Conservation (phyloP, 192 early-diverging fungal species). For the Coemansia sp. region DNA sequence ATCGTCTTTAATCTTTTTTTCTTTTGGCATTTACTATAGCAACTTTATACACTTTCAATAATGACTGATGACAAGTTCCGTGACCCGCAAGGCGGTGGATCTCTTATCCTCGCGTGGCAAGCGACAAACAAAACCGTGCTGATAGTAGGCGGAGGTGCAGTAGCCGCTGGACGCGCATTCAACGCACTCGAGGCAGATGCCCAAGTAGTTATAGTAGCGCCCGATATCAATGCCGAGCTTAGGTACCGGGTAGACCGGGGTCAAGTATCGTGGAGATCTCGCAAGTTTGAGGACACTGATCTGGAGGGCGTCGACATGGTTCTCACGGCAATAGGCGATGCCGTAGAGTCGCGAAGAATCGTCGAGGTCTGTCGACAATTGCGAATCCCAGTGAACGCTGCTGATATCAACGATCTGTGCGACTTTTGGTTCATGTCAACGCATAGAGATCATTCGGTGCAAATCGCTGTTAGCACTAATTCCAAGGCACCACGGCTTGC, state of each 20-base stretch:
- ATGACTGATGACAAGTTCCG: conserved; percentile 56
- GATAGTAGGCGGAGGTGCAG: conserved; percentile 88
- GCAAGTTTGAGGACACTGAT: conserved; percentile 56
- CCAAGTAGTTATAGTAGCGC: conserved; percentile 74
- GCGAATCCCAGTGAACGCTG: conserved; percentile 90
- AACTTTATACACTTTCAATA: neutral
- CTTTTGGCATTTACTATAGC: neutral
- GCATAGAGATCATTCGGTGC: conserved; percentile 80
- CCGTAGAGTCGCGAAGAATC: conserved; percentile 68
- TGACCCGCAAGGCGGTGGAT: conserved; percentile 66
- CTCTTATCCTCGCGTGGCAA: conserved; percentile 84
- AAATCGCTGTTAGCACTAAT: conserved; percentile 88
- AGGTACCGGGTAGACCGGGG: conserved; percentile 59
- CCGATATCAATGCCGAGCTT: conserved; percentile 69
- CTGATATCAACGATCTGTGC: conserved; percentile 87
- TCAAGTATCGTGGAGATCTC: conserved; percentile 59
- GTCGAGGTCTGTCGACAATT: conserved; percentile 61
- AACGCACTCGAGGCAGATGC: conserved; percentile 82
- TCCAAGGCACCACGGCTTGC: conserved; percentile 86
- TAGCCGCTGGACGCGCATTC: conserved; percentile 82
- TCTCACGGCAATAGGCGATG: conserved; percentile 75
- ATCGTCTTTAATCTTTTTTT: neutral
- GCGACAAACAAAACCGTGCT: conserved; percentile 73
- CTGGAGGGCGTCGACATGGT: conserved; percentile 59
- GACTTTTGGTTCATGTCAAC: conserved; percentile 94